Base-by-base conservation (phyloP, 805 yeast species). In the Cyberlindnera nakhonratchasimensis region DNA sequence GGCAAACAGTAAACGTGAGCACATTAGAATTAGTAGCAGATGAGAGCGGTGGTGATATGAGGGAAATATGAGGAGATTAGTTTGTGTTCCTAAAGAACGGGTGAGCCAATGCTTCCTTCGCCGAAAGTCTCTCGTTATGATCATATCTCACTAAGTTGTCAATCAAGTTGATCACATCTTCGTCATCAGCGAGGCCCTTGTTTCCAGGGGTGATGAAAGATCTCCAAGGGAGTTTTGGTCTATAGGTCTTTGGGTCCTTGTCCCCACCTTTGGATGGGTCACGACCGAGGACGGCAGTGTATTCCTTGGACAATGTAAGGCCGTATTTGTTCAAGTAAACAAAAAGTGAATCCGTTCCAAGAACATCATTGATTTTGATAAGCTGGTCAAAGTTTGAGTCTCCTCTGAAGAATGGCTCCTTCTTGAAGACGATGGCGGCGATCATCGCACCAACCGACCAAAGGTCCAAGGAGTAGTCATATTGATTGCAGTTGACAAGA, bases 391-490 rank as follows among this genome's bases (percentile, higher is more conserved):
- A 83, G 63, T 90, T 89, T 37, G 95, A 85, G 45, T 80, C 84
- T 17, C 97, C 97, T 55, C 87, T 84, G 71, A 90, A 90, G 52
- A 90, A 86, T 6, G 96, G 96, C 55, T 90, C 97, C 62, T 82
- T 85, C 59, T 84, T 82, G 70, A 90, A 90, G 21, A 89, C 78
- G 61, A 90, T 85, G 6, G 96, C 85, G 5, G 96, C 96, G 47
- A 89, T 65, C 78, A 88, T 88, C 30, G 96, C 90, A 32, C 97
- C 97, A 42, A 86, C 83, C 1, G 96, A 86, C 97, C 97, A 90
- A 56, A 90, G 63, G 63, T 90, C 97, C 41, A 90, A 71, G 8
- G 96, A 86, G 63, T 90, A 90, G 64, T 90, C 96, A 62, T 90
- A 90, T 66, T 80, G 83, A 59, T 85, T 85, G 58, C 83, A 80